Evolutionary conservation across 768 basidiomycete genomes (phyloP).

Genomic region (Wakefieldia striispora): DNA sequence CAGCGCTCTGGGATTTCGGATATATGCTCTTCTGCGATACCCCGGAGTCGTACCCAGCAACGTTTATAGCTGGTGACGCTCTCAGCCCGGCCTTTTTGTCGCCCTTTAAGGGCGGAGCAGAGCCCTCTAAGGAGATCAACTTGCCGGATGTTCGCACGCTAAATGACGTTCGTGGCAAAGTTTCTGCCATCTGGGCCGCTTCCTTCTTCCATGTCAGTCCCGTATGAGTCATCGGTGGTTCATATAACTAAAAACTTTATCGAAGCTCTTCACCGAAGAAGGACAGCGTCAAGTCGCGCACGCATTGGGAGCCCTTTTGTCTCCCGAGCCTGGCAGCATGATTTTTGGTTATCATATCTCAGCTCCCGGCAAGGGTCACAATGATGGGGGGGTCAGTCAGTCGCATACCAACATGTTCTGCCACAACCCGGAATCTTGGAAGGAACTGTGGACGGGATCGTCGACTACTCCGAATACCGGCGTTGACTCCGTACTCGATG

Average conservation of each 20-base stretch:
- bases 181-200: conserved; percentile 49
- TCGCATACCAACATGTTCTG: conserved; percentile 17
- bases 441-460: conserved; percentile 23
- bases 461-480: not conserved
- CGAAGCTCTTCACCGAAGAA: conserved; percentile 27
- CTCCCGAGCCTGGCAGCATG: conserved; percentile 26
- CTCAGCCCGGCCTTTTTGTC: conserved; percentile 46
- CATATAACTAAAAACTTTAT: conserved; percentile 19
- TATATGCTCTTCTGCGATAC: conserved; percentile 58
- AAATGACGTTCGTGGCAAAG: conserved; percentile 43
- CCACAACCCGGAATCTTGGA: conserved; percentile 28
- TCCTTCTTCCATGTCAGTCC: conserved; percentile 42
- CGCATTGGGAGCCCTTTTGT: conserved; percentile 27
- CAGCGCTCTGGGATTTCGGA: conserved; percentile 62
- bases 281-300: conserved; percentile 25
- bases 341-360: conserved; percentile 31
- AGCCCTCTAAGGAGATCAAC: conserved; percentile 18
- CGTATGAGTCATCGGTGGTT: conserved; percentile 13
- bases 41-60: conserved; percentile 49
- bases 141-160: conserved; percentile 38
- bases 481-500: not conserved
- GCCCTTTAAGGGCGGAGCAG: conserved; percentile 21
- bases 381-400: not conserved
- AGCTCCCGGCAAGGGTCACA: conserved; percentile 9
- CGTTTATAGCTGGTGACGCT: conserved; percentile 55